A percentile compares a stretch with the other conserved stretches of the same genome.
Evolutionary conservation across 2,329 filamentous ascomycete species (phyloP).

Genomic region (Scedosporium apiospermum): DNA sequence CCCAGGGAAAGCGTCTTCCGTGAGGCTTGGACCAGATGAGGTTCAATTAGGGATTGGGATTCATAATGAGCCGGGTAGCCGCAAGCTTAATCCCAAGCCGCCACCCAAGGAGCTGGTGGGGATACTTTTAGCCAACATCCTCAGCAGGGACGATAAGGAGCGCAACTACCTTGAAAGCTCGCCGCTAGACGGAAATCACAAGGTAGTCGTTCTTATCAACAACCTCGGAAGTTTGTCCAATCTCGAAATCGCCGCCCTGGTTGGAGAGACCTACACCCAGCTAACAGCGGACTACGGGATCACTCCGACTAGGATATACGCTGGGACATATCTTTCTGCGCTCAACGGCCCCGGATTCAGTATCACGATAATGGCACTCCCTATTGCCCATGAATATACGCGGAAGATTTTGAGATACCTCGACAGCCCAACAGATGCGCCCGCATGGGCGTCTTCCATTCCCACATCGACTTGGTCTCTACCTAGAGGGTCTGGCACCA

Average conservation of each 20-base stretch:
- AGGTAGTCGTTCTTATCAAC: slow-evolving; percentile 44
- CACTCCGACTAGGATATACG: slow-evolving; percentile 29
- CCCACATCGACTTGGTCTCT: too few relatives aligned
- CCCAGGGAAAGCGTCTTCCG: too few relatives aligned
- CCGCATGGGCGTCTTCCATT: not conserved
- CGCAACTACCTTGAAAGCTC: slow-evolving; percentile 39
- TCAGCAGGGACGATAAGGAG: slow-evolving; percentile 45
- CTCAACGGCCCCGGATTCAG: slow-evolving; percentile 65
- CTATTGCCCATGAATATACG: too few relatives aligned
- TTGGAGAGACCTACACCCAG: slow-evolving; percentile 31
- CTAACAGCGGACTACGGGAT: too few relatives aligned
- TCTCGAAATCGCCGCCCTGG: slow-evolving; percentile 44
- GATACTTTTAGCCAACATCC: slow-evolving; percentile 48
- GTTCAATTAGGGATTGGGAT: slow-evolving; percentile 57
- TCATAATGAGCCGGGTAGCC: slow-evolving; percentile 56
- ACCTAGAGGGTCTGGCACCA: too few relatives aligned
- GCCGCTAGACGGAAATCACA: slow-evolving; percentile 9
- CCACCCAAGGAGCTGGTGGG: slow-evolving; percentile 39
- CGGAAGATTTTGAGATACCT: not conserved
- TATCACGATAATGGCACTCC: slow-evolving; percentile 43
- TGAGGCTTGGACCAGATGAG: slow-evolving; percentile 32
- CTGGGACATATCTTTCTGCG: slow-evolving; percentile 53
- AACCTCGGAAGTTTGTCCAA: slow-evolving; percentile 51
- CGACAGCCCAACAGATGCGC: not conserved
- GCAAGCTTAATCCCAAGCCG: slow-evolving; percentile 42